Evolutionary conservation across 257 asterid species (phyloP), one percentile per base, ranked within the genome.

Genomic region (Scutellaria galericulata): DNA sequence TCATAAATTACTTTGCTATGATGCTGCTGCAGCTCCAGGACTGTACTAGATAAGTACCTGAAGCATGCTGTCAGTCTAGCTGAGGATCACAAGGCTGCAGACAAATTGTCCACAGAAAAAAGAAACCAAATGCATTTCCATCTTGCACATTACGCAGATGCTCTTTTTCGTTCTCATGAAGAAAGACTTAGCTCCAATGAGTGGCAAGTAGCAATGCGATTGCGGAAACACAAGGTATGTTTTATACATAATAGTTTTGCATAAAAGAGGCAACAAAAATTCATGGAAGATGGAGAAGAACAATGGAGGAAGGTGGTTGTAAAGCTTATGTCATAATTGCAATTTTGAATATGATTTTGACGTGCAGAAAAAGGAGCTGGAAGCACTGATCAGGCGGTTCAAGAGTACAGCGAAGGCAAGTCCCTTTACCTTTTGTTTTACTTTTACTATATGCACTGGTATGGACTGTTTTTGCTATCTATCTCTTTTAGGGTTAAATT

Each of bases 91-190:
- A 87, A 68, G 71, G 78, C 88, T 61, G 78, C 74, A 27, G 85
- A 83, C 79, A 81, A 81, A 80, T 78, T 83, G 66, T 87, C 96
- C 13, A 42, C 73, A 58, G 88, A 83, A 77, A 91, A 88, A 80
- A 85, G 92, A 79, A 89, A 87, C 79, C 96, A 89, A 84, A 89
- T 91, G 96, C 97, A 91, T 88, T 94, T 89, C 82, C 96, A 94
- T 84, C 99, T 94, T 68, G 96, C 99, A 12, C 99, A 89, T 74
- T 94, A 94, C 79, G 92, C 99, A 41, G 97, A 94, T 88, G 96
- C 91, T 75, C 96, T 94, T 56, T 94, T 89, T 81, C 99, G 91
- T 75, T 91, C 90, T 79, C 90, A 86, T 71, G 98, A 94, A 60
- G 97, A 94, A 76, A 89, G 99, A 83, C 90, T 94, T 75, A 74